Evolutionary conservation across 2,329 filamentous ascomycete genomes (phyloP), one percentile per base, ranked within the genome.

Genomic region (Ophiostoma perfectum): DNA sequence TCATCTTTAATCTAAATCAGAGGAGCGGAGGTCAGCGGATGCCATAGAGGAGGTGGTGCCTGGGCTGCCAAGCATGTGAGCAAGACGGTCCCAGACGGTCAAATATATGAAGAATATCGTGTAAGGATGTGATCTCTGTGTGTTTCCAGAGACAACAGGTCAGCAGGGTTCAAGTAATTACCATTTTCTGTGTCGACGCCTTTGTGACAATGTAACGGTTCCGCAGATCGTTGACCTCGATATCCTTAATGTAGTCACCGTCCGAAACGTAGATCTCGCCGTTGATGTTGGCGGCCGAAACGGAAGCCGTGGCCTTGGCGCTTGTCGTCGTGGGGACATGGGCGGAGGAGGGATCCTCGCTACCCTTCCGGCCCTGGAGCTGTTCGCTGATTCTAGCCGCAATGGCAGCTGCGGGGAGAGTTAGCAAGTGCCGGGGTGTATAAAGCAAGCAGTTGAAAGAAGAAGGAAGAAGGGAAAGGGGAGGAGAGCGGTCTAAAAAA

Each of bases 171-270:
- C 79, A 76, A 38, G 39, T 63, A 93, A 90, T 96, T 97, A 99
- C 95, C 94, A 95, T 97, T 87, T 97, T 96, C 84, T 98, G 95
- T 73, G 93, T 97, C 75, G 92, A 91, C 76, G 93, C 93, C 83
- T 97, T 98, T 72, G 94, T 99, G 81, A 99, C 85, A 78, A 93
- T 90, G 80, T 99, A 99, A 75, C 94, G 91, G 78, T 98, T 99
- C 72, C 94, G 90, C 76, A 98, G 81, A 80, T 98, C 94, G 79
- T 99, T 99, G 82, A 99, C 92, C 82, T 98, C 95, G 76, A 99
- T 97, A 77, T 99, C 95, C 80, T 96, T 95, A 81, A 99, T 98
- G 78, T 91, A 98, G 80, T 99, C 95, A 75, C 95, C 95, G 77
- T 98, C 95, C 71, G 93, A 90, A 74, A 96, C 90, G 77, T 98